A percentile compares a stretch with the other conserved stretches of the same genome.
Conservation (phyloP, 495 filamentous ascomycete genomes). For the Niebla homalea region DNA sequence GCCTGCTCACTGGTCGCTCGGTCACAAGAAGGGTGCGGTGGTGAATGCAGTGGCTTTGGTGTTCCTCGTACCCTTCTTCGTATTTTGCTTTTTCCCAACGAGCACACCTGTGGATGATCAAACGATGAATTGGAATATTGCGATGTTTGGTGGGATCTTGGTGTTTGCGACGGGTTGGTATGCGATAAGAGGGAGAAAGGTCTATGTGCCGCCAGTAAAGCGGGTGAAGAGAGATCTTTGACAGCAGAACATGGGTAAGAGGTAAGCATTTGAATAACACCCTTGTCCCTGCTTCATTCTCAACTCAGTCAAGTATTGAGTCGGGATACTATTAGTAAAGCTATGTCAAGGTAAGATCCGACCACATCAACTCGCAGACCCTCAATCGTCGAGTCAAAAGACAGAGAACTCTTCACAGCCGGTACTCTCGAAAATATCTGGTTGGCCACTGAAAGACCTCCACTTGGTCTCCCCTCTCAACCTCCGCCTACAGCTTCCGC, state of each 20-base stretch:
- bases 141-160: constrained; percentile 34
- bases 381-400: no score
- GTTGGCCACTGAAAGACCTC: no score
- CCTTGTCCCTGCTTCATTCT: not conserved
- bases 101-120: constrained; percentile 23
- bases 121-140: constrained; percentile 41
- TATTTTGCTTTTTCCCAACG: constrained; percentile 36
- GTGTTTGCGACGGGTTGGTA: constrained; percentile 35
- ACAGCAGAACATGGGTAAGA: not conserved
- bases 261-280: not conserved
- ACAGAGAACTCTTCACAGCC: no score
- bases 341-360: no score
- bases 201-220: constrained; percentile 33
- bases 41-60: constrained; percentile 23
- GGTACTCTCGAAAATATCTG: no score
- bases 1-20: constrained; percentile 29
- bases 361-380: no score
- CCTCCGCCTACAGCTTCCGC: no score
- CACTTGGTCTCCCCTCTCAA: no score
- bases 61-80: constrained; percentile 34
- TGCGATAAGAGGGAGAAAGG: constrained; percentile 25
- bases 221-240: constrained; percentile 23
- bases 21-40: constrained; percentile 26
- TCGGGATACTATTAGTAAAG: no score
- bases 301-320: not conserved